Conservation (phyloP, 352 stramenopile species). For the Pythium rishiriense region DNA sequence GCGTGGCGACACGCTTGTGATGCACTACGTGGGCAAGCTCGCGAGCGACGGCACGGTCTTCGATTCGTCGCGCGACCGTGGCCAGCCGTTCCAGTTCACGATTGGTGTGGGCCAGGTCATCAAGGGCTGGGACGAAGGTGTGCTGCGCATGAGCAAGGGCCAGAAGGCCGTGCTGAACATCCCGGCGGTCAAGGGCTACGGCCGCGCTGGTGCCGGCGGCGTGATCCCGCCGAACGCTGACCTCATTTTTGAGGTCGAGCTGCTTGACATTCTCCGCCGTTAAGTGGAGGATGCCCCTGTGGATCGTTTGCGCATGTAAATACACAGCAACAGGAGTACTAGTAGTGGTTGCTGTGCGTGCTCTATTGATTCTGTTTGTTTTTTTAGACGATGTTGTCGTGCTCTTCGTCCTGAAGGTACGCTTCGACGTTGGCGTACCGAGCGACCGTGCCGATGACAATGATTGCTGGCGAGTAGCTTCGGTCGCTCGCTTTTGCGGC, state of each 20-base stretch:
- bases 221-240: constrained; percentile 92
- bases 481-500: constrained; percentile 39
- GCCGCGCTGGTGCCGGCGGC: constrained; percentile 70
- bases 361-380: background rate
- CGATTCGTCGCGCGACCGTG: constrained; percentile 74
- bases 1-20: constrained; percentile 75
- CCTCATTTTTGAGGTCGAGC: constrained; percentile 93
- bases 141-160: constrained; percentile 95
- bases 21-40: constrained; percentile 85
- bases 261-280: constrained; percentile 74
- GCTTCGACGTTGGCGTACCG: constrained; percentile 56
- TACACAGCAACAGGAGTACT: too few species aligned
- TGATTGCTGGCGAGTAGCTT: constrained; percentile 75
- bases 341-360: too few species aligned
- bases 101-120: constrained; percentile 90
- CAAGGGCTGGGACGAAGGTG: constrained; percentile 94
- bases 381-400: constrained; percentile 27
- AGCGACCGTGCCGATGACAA: constrained; percentile 60
- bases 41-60: constrained; percentile 65
- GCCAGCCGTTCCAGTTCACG: constrained; percentile 78
- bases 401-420: constrained; percentile 52
- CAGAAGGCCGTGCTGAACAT: constrained; percentile 92
- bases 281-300: background rate
- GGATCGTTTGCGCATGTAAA: too few species aligned
- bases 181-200: constrained; percentile 93